Evolutionary conservation across 164 flowering plant genomes (phyloP), one percentile per base, ranked within the genome.

Genomic region (Dillenia turbinata): DNA sequence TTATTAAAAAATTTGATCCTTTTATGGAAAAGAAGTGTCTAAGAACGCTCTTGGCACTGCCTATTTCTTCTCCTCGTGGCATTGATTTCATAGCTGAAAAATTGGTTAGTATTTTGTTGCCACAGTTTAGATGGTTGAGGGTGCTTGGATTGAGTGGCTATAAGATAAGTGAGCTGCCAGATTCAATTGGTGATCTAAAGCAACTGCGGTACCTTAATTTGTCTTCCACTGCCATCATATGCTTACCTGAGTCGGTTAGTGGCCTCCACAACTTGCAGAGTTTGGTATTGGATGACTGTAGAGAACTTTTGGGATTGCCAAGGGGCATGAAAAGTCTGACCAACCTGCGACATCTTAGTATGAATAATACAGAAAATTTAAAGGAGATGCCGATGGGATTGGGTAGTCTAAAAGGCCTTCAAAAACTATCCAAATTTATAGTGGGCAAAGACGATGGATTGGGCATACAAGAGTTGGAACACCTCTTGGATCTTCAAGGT

Each of bases 201-300:
- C 65, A 61, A 24, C 26, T 68, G 40, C 62, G 71, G 61, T 52
- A 44, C 52, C 66, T 68, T 45, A 57, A 68, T 14, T 12, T 68
- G 9, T 61, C 71, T 44, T 5, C 44, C 7, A 56, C 59, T 13
- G 15, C 40, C 6, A 56, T 68, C 2, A 9, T 49, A 46, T 24
- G 4, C 47, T 40, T 69, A 17, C 67, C 72, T 0, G 16, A 58
- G 16, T 26, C 59, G 5, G 6, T 59, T 11, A 12, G 11, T 17
- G 45, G 10, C 9, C 49, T 68, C 9, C 40, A 12, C 43, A 44
- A 63, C 12, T 24, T 68, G 59, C 62, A 62, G 22, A 19, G 22
- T 19, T 19, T 19, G 22, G 22, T 19, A 19, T 19, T 19, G 1
- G 24, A 24, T 5, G 1, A 49, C 24, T 66, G 69, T 24, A 0